Conservation (phyloP, 2,329 filamentous ascomycete species). For the Bertia moriformis region DNA sequence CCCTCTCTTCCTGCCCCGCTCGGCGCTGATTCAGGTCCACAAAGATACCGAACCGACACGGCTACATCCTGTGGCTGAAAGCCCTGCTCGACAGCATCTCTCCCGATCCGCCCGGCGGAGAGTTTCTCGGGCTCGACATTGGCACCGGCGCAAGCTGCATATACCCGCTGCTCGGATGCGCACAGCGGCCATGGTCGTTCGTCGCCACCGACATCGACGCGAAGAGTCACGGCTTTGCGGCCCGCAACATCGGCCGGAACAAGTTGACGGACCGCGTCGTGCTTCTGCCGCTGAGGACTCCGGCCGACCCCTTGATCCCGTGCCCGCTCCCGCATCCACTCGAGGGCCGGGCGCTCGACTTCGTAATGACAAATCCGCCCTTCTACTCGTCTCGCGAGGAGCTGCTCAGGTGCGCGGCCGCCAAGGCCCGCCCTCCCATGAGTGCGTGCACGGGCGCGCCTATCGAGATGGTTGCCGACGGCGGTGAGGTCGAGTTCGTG, state of each 20-base stretch:
- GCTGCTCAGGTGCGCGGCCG: slow-evolving; percentile 45
- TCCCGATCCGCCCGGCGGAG: slow-evolving; percentile 31
- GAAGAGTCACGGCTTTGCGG: slow-evolving; percentile 51
- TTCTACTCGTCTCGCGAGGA: slow-evolving; percentile 72
- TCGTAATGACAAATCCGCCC: slow-evolving; percentile 87
- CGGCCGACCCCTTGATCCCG: slow-evolving; percentile 44
- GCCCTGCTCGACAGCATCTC: slow-evolving; percentile 60
- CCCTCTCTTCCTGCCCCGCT: slow-evolving; percentile 1
- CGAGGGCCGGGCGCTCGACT: slow-evolving; percentile 43
- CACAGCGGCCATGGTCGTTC: slow-evolving; percentile 60
- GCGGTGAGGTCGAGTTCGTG: slow-evolving; percentile 68
- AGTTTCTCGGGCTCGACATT: slow-evolving; percentile 62
- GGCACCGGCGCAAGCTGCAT: slow-evolving; percentile 86
- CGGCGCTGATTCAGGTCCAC: slow-evolving; percentile 3
- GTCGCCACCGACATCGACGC: slow-evolving; percentile 68
- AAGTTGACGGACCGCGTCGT: slow-evolving; percentile 46
- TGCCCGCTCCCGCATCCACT: too few relatives aligned
- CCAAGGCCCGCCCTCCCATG: slow-evolving; percentile 54
- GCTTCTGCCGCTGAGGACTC: slow-evolving; percentile 39
- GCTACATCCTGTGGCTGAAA: slow-evolving; percentile 85
- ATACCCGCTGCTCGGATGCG: slow-evolving; percentile 70
- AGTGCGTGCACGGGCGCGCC: slow-evolving; percentile 64
- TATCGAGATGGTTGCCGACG: slow-evolving; percentile 71
- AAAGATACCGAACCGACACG: slow-evolving; percentile 58
- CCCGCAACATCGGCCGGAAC: slow-evolving; percentile 54